phyloP scores from a whole-genome alignment of 148 eudicot genomes.

The Rhododendron ferrugineum region DNA sequence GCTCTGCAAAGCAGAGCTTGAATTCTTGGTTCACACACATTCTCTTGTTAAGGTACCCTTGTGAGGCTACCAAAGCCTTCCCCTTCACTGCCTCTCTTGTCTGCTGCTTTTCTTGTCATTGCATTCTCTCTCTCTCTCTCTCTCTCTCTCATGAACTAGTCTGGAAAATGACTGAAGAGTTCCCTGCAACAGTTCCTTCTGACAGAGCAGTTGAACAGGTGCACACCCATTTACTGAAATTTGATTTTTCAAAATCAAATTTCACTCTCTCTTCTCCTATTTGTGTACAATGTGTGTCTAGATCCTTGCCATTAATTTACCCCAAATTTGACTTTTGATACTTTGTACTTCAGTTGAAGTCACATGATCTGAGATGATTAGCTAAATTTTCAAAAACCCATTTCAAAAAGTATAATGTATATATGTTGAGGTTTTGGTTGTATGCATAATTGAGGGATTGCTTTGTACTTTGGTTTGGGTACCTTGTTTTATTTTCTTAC shows the following conservation, averaged over 20 bases:
- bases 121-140: not conserved
- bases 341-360: not conserved
- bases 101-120: slow-evolving; percentile 13
- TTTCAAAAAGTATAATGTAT: not conserved
- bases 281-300: not conserved
- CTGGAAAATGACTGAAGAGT: slow-evolving; percentile 31
- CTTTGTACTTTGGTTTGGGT: not conserved
- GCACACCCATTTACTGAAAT: not conserved
- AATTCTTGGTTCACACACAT: slow-evolving; percentile 7
- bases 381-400: not conserved
- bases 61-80: slow-evolving; percentile 13
- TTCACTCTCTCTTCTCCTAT: not conserved
- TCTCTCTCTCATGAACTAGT: slow-evolving; percentile 6
- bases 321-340: not conserved
- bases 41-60: slow-evolving; percentile 12
- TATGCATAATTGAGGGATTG: not conserved
- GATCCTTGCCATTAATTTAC: not conserved
- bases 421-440: not conserved
- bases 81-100: slow-evolving; percentile 7
- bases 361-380: slow-evolving; percentile 1
- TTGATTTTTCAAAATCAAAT: not conserved
- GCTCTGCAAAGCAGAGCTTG: slow-evolving; percentile 15
- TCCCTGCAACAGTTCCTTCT: slow-evolving; percentile 9
- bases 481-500: not conserved
- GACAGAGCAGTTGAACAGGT: slow-evolving; percentile 36